A percentile compares a stretch with the other conserved stretches of the same genome.
Conservation (phyloP, 116 monocot genomes). For the Papilionanthe hybrid region DNA sequence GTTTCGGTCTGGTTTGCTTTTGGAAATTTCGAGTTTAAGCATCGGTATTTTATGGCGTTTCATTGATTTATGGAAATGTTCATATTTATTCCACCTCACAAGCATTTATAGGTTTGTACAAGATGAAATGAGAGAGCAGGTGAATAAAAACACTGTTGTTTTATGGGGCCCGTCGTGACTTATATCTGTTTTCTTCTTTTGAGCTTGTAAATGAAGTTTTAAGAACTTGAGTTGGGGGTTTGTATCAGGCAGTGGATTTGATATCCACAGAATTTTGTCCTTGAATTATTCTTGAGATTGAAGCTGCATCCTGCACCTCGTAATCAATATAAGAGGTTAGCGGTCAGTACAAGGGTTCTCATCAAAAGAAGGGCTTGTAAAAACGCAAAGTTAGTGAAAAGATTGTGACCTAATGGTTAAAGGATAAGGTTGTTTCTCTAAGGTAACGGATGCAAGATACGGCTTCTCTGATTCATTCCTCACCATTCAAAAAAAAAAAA, state of each 20-base stretch:
- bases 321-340: neutral
- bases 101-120: neutral
- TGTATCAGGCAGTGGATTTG: neutral
- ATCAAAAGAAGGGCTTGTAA: neutral
- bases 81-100: neutral
- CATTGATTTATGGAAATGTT: neutral
- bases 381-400: neutral
- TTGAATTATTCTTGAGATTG: neutral
- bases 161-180: neutral
- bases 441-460: too few relatives aligned
- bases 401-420: too few relatives aligned
- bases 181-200: constrained; percentile 1
- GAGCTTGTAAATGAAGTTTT: neutral
- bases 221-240: neutral
- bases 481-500: neutral
- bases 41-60: neutral
- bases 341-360: neutral
- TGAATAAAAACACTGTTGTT: neutral
- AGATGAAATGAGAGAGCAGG: neutral
- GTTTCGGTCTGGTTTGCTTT: constrained; percentile 10
- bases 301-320: neutral
- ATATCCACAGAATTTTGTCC: neutral
- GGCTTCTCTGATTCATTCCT: too few relatives aligned
- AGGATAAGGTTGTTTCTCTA: too few relatives aligned
- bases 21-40: neutral